A percentile compares a stretch with the other conserved stretches of the same genome.
Evolutionary conservation across 129 eudicot genomes (phyloP).

Genomic region (Artemisia argyi): DNA sequence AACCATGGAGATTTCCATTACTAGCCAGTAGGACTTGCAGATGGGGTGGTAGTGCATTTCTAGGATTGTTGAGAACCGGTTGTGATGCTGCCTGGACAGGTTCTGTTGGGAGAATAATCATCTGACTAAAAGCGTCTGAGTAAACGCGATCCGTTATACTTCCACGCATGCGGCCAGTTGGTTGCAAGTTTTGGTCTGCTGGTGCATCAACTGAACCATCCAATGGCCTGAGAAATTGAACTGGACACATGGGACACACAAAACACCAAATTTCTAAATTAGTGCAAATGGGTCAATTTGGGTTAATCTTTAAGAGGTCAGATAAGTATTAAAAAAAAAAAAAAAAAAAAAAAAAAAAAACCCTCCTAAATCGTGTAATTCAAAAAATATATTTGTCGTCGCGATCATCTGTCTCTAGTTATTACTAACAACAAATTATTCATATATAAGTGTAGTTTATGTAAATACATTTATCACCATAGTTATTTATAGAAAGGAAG

Average conservation of each 20-base stretch:
- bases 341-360: too few species aligned
- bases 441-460: too few species aligned
- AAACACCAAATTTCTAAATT: constrained; percentile 1
- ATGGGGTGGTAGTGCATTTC: constrained; percentile 37
- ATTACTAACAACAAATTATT: too few species aligned
- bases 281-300: too few species aligned
- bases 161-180: constrained; percentile 83
- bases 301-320: too few species aligned
- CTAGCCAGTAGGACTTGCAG: constrained; percentile 34
- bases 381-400: too few species aligned
- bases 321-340: too few species aligned
- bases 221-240: constrained; percentile 12
- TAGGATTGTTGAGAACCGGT: constrained; percentile 27
- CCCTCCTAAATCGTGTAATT: too few species aligned
- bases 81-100: constrained; percentile 55
- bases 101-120: constrained; percentile 41
- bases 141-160: constrained; percentile 62
- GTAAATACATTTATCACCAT: too few species aligned
- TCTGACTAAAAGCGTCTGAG: constrained; percentile 48
- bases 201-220: constrained; percentile 25
- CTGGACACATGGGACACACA: constrained; percentile 2
- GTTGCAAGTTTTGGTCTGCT: constrained; percentile 54
- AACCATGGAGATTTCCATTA: constrained; percentile 17
- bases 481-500: too few species aligned
- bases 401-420: too few species aligned